phyloP scores from a whole-genome alignment of 2,329 filamentous ascomycete species.

The Cladosporium phlei region DNA sequence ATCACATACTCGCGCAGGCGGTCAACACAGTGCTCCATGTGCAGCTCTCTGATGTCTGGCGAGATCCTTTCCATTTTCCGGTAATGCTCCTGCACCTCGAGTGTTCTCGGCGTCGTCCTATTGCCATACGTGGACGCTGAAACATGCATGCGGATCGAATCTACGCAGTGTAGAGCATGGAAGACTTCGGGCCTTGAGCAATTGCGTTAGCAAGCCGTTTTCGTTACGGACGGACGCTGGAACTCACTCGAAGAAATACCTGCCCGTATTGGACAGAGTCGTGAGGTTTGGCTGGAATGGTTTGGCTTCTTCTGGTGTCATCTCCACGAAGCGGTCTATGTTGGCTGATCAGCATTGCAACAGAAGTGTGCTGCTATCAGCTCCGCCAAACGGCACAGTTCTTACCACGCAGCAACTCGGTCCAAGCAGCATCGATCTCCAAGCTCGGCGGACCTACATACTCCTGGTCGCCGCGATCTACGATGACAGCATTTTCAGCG shows the following conservation, averaged over 20 bases:
- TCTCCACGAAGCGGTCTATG: neutral
- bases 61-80: neutral
- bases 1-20: constrained; percentile 19
- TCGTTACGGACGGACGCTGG: fast-evolving
- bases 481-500: neutral
- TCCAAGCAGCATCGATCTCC: neutral
- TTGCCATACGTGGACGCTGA: neutral
- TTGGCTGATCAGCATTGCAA: too few relatives aligned
- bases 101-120: neutral
- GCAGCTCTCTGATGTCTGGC: constrained; percentile 3
- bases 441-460: neutral
- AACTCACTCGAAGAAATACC: neutral
- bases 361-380: too few relatives aligned
- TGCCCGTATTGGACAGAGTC: neutral
- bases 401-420: neutral
- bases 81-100: neutral
- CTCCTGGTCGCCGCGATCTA: neutral
- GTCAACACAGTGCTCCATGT: constrained; percentile 22
- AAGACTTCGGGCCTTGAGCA: neutral
- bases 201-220: neutral
- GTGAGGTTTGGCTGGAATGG: neutral
- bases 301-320: neutral
- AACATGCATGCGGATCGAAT: neutral
- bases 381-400: neutral
- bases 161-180: neutral